Percentiles rank a stretch among this genome's conserved stretches.
These are phyloP conservation scores for Epichloe baconii DNA, from an alignment of 2,329 filamentous ascomycete species.

Conservation along the genomic window DNA sequence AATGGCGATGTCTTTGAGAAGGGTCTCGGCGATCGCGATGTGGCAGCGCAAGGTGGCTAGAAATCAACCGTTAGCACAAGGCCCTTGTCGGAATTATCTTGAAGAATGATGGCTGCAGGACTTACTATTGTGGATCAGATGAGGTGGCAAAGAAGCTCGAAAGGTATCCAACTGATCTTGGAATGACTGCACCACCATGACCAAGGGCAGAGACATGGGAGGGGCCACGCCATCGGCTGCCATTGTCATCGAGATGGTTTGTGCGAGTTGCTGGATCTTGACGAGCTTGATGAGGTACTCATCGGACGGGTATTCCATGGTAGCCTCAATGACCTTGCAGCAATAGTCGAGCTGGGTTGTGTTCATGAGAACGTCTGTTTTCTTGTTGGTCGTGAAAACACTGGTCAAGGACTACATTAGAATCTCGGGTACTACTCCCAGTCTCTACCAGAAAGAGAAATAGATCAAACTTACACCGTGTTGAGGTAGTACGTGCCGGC, in stretches of 20 bases:
- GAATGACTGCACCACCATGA: constrained; percentile 29
- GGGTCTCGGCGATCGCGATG: constrained; percentile 29
- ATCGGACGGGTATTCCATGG: constrained; percentile 30
- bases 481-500: constrained; percentile 37
- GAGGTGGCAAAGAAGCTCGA: constrained; percentile 21
- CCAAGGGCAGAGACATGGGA: constrained; percentile 25
- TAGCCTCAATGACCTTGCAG: constrained; percentile 28
- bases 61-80: not conserved
- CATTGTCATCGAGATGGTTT: constrained; percentile 31
- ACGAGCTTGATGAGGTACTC: constrained; percentile 31
- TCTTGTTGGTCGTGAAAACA: constrained; percentile 32
- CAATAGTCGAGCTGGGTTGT: constrained; percentile 30
- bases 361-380: constrained; percentile 34
- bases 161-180: constrained; percentile 30
- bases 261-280: constrained; percentile 33
- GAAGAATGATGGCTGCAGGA: not conserved
- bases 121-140: constrained; percentile 23
- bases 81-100: not conserved
- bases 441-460: not conserved
- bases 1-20: constrained; percentile 34
- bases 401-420: constrained; percentile 10
- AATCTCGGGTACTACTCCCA: no score
- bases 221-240: constrained; percentile 16
- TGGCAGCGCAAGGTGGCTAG: constrained; percentile 29
- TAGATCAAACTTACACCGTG: constrained; percentile 25